Evolutionary conservation across 2,329 filamentous ascomycete genomes (phyloP), one percentile per base, ranked within the genome.

Genomic region (Gnomoniopsis sp.): DNA sequence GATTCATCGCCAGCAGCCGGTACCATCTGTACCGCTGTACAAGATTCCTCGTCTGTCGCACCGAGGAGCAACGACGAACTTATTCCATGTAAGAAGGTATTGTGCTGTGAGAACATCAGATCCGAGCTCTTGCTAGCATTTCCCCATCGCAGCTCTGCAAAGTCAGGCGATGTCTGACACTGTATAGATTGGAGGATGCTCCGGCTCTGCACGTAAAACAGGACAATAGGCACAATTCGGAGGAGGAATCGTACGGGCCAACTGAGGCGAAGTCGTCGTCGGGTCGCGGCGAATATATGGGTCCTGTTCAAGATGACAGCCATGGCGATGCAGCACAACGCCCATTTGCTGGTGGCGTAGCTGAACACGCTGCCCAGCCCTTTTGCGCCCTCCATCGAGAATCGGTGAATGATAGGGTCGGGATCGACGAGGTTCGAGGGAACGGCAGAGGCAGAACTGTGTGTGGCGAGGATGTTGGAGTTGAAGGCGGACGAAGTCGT

Each of bases 321-420:
- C 80, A 93, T 90, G 41, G 88, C 85, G 66, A 98, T 87, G 67
- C 92, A 97, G 54, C 88, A 87, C 59, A 98, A 77, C 0, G 93
- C 93, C 95, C 95, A 98, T 72, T 89, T 89, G 73, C 91, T 96
- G 1, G 90, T 96, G 47, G 92, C 81, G 73, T 98, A 99, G 66
- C 87, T 89, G 73, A 98, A 93, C 59, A 98, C 86, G 62, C 90
- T 92, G 48, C 91, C 90, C 47, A 97, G 79, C 47, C 89, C 91
- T 69, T 88, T 85, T 1, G 80, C 77, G 23, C 83, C 76, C 65
- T 87, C 85, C 63, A 85, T 71, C 6, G 83, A 80, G 62, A 87
- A 77, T 34, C 77, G 76, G 7, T 80, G 78, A 57, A 74, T 71
- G 36, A 70, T 66, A 23, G 74, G 71, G 58, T 78, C 75, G 50